Conservation (phyloP, 768 basidiomycete species). For the Mycena indigotica region DNA sequence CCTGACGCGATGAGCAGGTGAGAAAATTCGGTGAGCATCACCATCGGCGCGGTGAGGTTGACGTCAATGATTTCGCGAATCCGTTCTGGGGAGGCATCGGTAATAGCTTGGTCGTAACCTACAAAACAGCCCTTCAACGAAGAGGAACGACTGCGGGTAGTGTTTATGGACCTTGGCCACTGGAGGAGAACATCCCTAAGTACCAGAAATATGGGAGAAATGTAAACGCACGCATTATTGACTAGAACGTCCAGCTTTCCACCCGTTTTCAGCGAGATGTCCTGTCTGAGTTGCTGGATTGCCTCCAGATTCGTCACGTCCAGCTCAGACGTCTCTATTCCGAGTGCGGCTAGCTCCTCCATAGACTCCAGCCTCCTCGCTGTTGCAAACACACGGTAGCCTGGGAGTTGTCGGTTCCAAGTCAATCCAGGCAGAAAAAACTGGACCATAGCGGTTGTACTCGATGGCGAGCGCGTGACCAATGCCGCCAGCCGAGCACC, state of each 20-base stretch:
- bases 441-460: background rate
- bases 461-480: background rate
- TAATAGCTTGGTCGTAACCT: background rate
- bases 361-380: conserved; percentile 23
- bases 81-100: background rate
- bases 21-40: background rate
- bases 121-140: background rate
- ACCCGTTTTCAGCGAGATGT: background rate
- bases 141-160: background rate
- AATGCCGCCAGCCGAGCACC: background rate
- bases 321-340: conserved; percentile 22
- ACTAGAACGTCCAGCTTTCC: conserved; percentile 7
- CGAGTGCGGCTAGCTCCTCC: conserved; percentile 14
- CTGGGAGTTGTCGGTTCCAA: background rate
- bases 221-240: conserved; percentile 7
- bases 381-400: conserved; percentile 28
- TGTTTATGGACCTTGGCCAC: too few relatives aligned
- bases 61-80: background rate
- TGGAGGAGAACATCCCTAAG: too few relatives aligned
- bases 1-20: background rate
- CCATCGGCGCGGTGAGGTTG: background rate
- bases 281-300: background rate
- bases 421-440: background rate
- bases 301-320: conserved; percentile 25
- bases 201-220: background rate